Base-by-base conservation (phyloP, 495 filamentous ascomycete species). In the Daldinia vernicosa region DNA sequence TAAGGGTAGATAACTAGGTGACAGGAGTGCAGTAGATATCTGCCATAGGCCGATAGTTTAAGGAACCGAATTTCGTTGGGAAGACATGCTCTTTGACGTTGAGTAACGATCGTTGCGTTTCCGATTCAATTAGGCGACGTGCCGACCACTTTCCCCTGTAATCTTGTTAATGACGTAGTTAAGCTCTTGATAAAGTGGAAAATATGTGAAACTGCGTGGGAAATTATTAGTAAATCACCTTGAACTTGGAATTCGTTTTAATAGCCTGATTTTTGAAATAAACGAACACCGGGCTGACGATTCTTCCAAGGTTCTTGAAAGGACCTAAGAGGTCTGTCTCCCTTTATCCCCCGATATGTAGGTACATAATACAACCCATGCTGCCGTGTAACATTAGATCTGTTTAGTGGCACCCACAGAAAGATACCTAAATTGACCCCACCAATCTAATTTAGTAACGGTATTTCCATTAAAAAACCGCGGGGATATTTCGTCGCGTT, bases 401-500 rank as follows among this genome's bases (percentile, higher is more conserved):
- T 8, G 8, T 24, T 24, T 47, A 9, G 43, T 47, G 17, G 43
- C 19, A 22, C 43, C 43, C 43, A 47, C 43, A 22, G 8, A 47
- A 53, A 53, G 51, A 6, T 53, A n/a, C n/a, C n/a, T n/a, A n/a
- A n/a, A 11, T 17, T 12, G 15, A 17, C 27, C 45, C 51, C 51
- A 30, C 51, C 26, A 27, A 27, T 28, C 26, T 28, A 2, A 52
- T 15, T 26, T 14, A 53, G 12, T 53, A 6, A 1, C 17, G 22
- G 15, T 22, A 28, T 55, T 50, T 43, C 45, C 15, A 33, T 43
- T 45, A 30, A 59, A 59, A 59, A 32, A 33, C 6, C 28, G 24
- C 57, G 30, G 15, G 55, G 56, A 52, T 58, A 28, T 58, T 65
- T 61, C 14, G 66, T 69, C 70, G 70, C 70, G 70, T 69, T 51